Evolutionary conservation across 2,329 filamentous ascomycete genomes (phyloP).

Genomic region (Ceratocystis smalleyi): DNA sequence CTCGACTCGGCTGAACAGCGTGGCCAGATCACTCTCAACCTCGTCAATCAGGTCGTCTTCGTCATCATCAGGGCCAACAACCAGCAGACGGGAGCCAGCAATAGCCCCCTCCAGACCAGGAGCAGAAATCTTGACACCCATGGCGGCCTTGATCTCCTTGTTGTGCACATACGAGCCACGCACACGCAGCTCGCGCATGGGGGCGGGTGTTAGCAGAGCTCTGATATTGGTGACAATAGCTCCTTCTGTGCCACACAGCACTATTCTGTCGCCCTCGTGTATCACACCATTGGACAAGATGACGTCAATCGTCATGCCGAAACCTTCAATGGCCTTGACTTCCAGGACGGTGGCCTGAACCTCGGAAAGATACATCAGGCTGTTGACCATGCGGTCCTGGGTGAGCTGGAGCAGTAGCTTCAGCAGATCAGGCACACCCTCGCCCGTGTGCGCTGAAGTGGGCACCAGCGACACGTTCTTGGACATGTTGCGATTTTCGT

Average conservation of each 20-base stretch:
- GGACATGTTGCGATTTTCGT: constrained; percentile 95
- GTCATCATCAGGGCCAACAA: constrained; percentile 87
- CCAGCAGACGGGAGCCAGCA: constrained; percentile 83
- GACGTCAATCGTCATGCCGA: constrained; percentile 97
- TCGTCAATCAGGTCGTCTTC: constrained; percentile 95
- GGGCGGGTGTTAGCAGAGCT: constrained; percentile 81
- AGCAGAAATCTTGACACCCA: constrained; percentile 97
- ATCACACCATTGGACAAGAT: constrained; percentile 92
- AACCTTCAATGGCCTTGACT: constrained; percentile 97
- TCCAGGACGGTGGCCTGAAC: constrained; percentile 95
- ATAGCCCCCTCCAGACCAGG: constrained; percentile 93
- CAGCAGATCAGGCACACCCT: constrained; percentile 97
- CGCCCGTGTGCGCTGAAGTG: constrained; percentile 94
- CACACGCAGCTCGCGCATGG: constrained; percentile 82
- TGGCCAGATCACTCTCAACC: constrained; percentile 86
- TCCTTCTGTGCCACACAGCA: constrained; percentile 91
- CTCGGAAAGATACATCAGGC: constrained; percentile 96
- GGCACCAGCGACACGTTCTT: constrained; percentile 89
- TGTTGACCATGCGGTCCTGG: constrained; percentile 92
- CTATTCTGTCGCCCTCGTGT: constrained; percentile 83
- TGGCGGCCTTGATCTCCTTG: constrained; percentile 94
- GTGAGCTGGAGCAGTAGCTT: constrained; percentile 86
- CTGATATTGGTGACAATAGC: constrained; percentile 90
- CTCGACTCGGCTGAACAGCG: constrained; percentile 78
- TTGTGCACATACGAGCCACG: constrained; percentile 97